These are phyloP conservation scores for Amesomyces nigricolor DNA, from an alignment of 2,329 filamentous ascomycete genomes.

Conservation along the genomic window DNA sequence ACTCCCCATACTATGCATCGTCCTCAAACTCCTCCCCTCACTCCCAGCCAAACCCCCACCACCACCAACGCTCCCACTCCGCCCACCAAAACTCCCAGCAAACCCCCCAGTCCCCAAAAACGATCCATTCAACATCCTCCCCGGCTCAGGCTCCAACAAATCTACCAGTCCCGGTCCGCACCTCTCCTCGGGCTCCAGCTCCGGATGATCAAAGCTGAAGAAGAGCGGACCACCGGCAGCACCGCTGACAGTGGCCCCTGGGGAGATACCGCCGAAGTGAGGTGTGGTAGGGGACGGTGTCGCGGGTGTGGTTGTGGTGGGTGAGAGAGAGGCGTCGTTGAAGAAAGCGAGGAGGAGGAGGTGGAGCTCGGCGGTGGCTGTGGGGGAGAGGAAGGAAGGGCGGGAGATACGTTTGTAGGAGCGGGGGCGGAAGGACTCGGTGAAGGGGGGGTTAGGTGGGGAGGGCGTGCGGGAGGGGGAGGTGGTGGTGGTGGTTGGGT, in stretches of 20 bases:
- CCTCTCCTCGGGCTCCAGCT: slow-evolving; percentile 11
- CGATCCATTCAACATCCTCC: slow-evolving; percentile 14
- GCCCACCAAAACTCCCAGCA: background rate
- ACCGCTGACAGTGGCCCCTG: too few relatives aligned
- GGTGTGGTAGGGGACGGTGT: slow-evolving; percentile 24
- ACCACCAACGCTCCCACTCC: too few relatives aligned
- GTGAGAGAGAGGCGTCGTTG: slow-evolving; percentile 18
- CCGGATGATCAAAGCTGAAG: slow-evolving; percentile 16
- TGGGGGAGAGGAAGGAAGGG: slow-evolving; percentile 24
- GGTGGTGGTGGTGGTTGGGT: background rate
- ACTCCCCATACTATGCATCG: slow-evolving; percentile 24
- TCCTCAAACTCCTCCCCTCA: slow-evolving; percentile 5
- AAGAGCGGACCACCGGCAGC: slow-evolving; percentile 1
- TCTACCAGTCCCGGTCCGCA: slow-evolving; percentile 18
- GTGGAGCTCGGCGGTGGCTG: slow-evolving; percentile 25
- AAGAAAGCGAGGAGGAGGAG: slow-evolving; percentile 23
- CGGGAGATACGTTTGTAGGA: slow-evolving; percentile 27
- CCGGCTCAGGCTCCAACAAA: slow-evolving; percentile 25
- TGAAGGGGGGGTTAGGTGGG: background rate
- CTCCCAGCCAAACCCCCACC: background rate
- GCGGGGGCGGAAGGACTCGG: slow-evolving; percentile 13
- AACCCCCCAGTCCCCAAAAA: background rate
- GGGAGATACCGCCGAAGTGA: background rate
- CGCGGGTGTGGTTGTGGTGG: slow-evolving; percentile 19
- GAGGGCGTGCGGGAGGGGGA: background rate